Percentiles rank a stretch among this genome's conserved stretches.
These are phyloP conservation scores for Danielia reshetovae DNA, from an alignment of 805 yeast genomes.

Conservation along the genomic window DNA sequence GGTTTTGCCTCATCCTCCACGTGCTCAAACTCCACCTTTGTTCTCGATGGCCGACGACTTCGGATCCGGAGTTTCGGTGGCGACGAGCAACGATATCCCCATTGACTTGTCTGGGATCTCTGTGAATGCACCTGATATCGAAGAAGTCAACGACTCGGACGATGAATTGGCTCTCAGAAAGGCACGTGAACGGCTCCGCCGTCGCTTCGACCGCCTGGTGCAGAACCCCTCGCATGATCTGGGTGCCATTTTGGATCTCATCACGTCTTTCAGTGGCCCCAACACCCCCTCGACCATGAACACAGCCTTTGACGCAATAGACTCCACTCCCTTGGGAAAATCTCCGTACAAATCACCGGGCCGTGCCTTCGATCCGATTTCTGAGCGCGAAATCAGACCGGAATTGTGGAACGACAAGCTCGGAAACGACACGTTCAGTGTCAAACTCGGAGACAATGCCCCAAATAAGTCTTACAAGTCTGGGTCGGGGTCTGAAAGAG, in stretches of 20 bases:
- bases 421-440: neutral
- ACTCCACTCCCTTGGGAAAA: neutral
- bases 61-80: neutral
- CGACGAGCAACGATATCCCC: constrained; percentile 1
- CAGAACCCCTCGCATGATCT: constrained; percentile 6
- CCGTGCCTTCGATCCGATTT: constrained; percentile 1
- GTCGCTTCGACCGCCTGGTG: constrained; percentile 9
- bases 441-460: too few species aligned
- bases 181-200: constrained; percentile 13
- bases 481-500: neutral
- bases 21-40: too few species aligned
- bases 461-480: neutral
- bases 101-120: neutral
- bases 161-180: constrained; percentile 25
- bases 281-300: constrained; percentile 16
- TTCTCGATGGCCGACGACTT: too few species aligned
- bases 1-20: neutral
- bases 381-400: neutral
- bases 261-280: constrained; percentile 17
- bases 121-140: constrained; percentile 37
- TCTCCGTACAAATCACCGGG: neutral
- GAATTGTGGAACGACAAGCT: neutral
- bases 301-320: constrained; percentile 2
- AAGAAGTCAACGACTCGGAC: constrained; percentile 39
- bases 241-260: constrained; percentile 19